Base-by-base conservation (phyloP, 2,329 filamentous ascomycete species). In the Cladobotryum protrusum region DNA sequence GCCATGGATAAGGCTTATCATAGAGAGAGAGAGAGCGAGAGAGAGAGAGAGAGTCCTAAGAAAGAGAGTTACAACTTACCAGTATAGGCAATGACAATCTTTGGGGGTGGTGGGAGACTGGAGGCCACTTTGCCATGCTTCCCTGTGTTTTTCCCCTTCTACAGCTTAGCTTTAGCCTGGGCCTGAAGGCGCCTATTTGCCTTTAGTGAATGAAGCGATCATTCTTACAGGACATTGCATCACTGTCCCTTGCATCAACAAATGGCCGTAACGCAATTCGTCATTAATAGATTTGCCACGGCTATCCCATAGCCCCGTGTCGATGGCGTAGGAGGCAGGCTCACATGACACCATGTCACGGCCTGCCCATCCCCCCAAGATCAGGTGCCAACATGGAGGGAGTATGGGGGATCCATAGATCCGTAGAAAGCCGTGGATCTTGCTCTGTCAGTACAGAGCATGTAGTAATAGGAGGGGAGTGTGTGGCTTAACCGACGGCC, bases 251-350 rank as follows among this genome's bases (percentile, higher is more conserved):
- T 51, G 49, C 49, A 51, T 51, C 44, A 47, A 29, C 24, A 29
- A 29, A 29, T 29, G 24, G 24, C 24, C 24, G 24, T 29, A 29
- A 29, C 24, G 24, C 24, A 29, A 29, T 29, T 29, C 3, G 24
- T 29, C 24, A 29, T 9, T 29, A 29, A 2, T 29, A n/a, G 19
- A 17, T 13, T 50, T 43, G 48, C 43, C 43, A 37, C 39, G 48
- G 44, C 12, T 44, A 19, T 17, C 40, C 24, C 18, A 9, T 43
- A 18, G 32, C 33, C 18, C 40, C 18, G n/a, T 46, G 44, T 47
- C 32, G 18, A 52, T 52, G 50, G 50, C 50, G 50, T 52, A 52
- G 43, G 50, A 50, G 50, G 50, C 50, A 46, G 20, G 40, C 32
- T 52, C 50, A 52, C 47, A 42, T 52, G 50, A 52, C 47, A n/a